These are phyloP conservation scores for Komagataella phaffii DNA, from an alignment of 805 yeast genomes.

Conservation along the genomic window DNA sequence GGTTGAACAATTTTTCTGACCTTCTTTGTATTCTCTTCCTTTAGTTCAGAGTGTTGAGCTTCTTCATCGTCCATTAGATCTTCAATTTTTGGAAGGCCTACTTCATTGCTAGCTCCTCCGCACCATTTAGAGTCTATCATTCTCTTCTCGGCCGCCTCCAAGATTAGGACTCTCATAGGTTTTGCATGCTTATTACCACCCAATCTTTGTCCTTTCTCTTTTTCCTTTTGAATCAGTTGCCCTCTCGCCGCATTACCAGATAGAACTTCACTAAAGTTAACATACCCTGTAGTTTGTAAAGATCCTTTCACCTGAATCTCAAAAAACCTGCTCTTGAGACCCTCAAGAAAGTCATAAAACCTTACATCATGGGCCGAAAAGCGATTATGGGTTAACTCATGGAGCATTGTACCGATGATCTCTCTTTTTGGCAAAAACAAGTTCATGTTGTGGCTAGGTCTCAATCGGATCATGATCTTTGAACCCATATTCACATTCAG, in stretches of 20 bases:
- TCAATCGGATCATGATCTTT: conserved; percentile 57
- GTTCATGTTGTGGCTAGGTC: conserved; percentile 39
- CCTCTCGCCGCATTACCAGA: conserved; percentile 26
- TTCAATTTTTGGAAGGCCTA: conserved; percentile 4
- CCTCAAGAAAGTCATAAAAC: conserved; percentile 57
- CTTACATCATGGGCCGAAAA: conserved; percentile 68
- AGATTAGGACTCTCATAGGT: conserved; percentile 27
- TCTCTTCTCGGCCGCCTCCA: conserved; percentile 54
- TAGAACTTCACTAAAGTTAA: conserved; percentile 31
- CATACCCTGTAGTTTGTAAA: conserved; percentile 29
- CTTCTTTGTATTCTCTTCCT: not conserved
- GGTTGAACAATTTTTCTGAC: not conserved
- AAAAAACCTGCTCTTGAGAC: conserved; percentile 36
- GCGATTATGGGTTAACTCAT: conserved; percentile 74
- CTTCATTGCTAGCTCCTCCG: conserved; percentile 9
- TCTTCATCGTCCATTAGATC: conserved; percentile 3
- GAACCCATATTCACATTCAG: conserved; percentile 70
- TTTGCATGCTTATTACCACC: not conserved
- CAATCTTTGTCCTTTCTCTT: conserved; percentile 17
- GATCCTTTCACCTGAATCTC: conserved; percentile 28
- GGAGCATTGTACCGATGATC: conserved; percentile 72
- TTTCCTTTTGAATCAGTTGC: not conserved
- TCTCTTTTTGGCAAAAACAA: conserved; percentile 51
- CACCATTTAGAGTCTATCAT: conserved; percentile 40
- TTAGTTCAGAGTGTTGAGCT: not conserved